phyloP scores from a whole-genome alignment of 148 eudicot species.

The Chenopodium quinoa region DNA sequence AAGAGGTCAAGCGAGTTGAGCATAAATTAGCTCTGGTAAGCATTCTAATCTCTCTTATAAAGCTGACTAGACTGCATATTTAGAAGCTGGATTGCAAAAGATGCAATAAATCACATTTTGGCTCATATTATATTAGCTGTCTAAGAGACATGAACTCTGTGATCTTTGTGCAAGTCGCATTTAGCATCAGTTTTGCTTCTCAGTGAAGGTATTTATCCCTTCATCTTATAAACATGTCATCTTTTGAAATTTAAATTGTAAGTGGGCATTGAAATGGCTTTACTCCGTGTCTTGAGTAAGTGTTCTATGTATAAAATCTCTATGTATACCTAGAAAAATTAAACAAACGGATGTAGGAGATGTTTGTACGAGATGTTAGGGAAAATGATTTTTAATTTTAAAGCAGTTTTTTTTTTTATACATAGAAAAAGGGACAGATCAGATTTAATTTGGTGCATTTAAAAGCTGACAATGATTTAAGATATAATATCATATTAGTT shows the following conservation, averaged over 20 bases:
- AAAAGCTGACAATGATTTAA: neutral
- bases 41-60: constrained; percentile 14
- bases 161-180: neutral
- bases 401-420: neutral
- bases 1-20: constrained; percentile 67
- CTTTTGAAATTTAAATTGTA: neutral
- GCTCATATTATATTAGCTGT: neutral
- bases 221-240: neutral
- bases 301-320: neutral
- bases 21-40: constrained; percentile 79
- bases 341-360: neutral
- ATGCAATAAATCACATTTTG: neutral
- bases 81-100: neutral
- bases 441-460: neutral
- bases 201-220: neutral
- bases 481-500: neutral
- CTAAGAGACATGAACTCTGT: neutral
- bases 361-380: neutral
- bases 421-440: neutral
- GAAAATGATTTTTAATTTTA: too few relatives aligned
- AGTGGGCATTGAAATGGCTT: neutral
- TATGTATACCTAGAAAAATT: neutral
- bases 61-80: neutral
- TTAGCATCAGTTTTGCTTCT: neutral
- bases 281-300: neutral